Base-by-base conservation (phyloP, 176 grass and related monocot species). In the Oryza meridionalis region DNA sequence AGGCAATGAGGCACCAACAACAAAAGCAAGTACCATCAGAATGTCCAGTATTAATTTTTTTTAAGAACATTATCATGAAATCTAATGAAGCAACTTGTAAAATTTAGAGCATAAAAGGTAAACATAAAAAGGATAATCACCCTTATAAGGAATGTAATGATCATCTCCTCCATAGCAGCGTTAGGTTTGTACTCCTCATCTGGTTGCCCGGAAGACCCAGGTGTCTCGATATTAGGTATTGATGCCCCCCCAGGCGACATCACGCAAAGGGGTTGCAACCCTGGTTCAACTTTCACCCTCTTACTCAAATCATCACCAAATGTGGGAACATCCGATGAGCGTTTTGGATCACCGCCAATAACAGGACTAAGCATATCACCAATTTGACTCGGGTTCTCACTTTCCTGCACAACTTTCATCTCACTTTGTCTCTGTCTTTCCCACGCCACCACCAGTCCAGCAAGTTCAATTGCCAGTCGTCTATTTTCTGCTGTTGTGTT, bases 141-240 rank as follows among this genome's bases (percentile, higher is more conserved):
- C 93, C 96, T 96, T 67, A 99, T 96, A 50, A 99, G 96, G 80
- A 99, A 99, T 44, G 96, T 99, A 77, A 99, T 99, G 59, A 99
- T 99, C 96, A 99, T 99, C 88, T 99, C 96, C 78, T 99, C 96
- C 96, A 99, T 99, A 43, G 96, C 96, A 88, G 96, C 96, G 92
- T 99, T 99, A 90, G 96, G 96, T 82, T 99, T 99, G 63, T 99
- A 99, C 68, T 99, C 96, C 85, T 99, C 96, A 0, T 99, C 96
- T 81, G 93, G 83, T 85, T 92, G 96, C 37, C 96, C 93, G 76
- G 89, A 80, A 76, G 91, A 86, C 77, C 96, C 96, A 75, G 96
- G 93, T 62, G 96, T 96, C 78, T 99, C 96, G 68, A 99, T 91
- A 81, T 94, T 99, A 70, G 93, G 91, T 71, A 96, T 94, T 16